Percentiles rank a stretch among this genome's conserved stretches.
Conservation (phyloP, 306 rosid species). For the Psophocarpus tetragonolobus region DNA sequence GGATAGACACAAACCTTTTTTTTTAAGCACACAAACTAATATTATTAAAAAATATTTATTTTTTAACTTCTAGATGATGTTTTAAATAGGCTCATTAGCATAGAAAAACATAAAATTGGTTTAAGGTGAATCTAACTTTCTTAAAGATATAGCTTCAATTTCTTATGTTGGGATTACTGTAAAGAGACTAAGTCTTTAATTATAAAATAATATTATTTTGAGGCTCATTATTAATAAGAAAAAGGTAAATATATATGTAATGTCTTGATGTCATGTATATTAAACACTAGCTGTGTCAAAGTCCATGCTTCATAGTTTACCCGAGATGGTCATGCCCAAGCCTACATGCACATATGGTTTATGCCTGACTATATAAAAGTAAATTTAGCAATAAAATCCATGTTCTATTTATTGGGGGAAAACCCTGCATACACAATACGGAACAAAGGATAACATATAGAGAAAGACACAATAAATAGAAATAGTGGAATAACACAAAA, state of each 20-base stretch:
- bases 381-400: background rate
- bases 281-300: background rate
- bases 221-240: background rate
- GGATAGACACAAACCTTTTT: background rate
- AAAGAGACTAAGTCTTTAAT: background rate
- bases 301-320: background rate
- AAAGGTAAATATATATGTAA: background rate
- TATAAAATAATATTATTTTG: background rate
- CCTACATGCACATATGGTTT: conserved; percentile 2
- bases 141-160: background rate
- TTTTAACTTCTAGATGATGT: background rate
- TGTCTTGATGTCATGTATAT: background rate
- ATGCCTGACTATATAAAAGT: background rate
- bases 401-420: background rate
- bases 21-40: background rate
- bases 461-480: background rate
- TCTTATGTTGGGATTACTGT: background rate
- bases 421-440: background rate
- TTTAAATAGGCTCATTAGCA: background rate
- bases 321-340: conserved; percentile 12
- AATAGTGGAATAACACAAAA: background rate
- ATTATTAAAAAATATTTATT: background rate
- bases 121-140: background rate
- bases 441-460: background rate
- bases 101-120: background rate